Conservation (phyloP, 2,329 filamentous ascomycete species). For the Calycina marina region DNA sequence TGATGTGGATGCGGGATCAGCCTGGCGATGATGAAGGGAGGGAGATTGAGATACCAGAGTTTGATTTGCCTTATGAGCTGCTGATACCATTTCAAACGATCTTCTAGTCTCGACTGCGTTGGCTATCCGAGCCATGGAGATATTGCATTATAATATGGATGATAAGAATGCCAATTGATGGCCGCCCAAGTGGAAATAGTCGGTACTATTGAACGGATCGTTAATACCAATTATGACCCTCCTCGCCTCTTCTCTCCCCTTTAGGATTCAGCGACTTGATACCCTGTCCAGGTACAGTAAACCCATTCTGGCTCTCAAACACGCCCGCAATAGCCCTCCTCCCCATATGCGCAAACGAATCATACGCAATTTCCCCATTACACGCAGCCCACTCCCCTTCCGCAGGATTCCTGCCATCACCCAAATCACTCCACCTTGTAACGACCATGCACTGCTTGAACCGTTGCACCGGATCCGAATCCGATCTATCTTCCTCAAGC, state of each 20-base stretch:
- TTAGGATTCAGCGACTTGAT: slow-evolving; percentile 44
- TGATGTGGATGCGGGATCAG: no score
- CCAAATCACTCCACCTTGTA: slow-evolving; percentile 47
- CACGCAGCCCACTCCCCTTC: slow-evolving; percentile 41
- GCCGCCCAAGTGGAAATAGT: no score
- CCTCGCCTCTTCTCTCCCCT: slow-evolving; percentile 36
- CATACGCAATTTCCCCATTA: slow-evolving; percentile 32
- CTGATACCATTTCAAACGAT: no score
- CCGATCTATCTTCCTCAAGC: slow-evolving; percentile 37
- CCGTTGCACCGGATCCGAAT: slow-evolving; percentile 23
- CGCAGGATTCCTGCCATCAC: slow-evolving; percentile 34
- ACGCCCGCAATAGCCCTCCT: slow-evolving; percentile 40
- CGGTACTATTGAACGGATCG: no score
- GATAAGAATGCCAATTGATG: no score
- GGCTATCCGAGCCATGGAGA: no score
- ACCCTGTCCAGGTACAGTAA: slow-evolving; percentile 39
- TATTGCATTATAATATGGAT: no score
- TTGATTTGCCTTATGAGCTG: no score
- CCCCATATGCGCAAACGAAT: slow-evolving; percentile 38
- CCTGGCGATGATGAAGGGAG: no score
- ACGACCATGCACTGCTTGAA: slow-evolving; percentile 47
- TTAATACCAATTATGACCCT: slow-evolving; percentile 44
- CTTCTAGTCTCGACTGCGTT: no score
- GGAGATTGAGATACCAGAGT: no score
- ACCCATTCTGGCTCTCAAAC: slow-evolving; percentile 40